Base-by-base conservation (phyloP, 495 filamentous ascomycete genomes). In the Lasiosphaeria miniovina region DNA sequence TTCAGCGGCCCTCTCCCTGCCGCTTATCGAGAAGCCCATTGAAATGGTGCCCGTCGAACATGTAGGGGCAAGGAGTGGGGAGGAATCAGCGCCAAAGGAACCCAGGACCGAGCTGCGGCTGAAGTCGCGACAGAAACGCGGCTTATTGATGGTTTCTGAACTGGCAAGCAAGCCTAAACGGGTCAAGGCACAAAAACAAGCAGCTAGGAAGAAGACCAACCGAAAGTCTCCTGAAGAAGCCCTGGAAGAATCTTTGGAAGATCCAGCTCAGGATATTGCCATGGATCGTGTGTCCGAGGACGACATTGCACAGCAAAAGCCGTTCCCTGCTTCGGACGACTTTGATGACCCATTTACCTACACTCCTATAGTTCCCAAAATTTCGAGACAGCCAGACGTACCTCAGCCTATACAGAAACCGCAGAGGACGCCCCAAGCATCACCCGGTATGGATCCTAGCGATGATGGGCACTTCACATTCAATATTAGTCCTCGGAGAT, bases 31-130 rank as follows among this genome's bases (percentile, higher is more conserved):
- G 8, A 46, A 35, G n/a, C 1, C 4, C 11, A 43, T 36, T 46
- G 40, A 6, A 12, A 24, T 24, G 15, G 32, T 38, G 3, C n/a
- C 34, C 8, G 4, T 43, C 34, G 45, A 32, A 4, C 34, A 34
- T 2, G 40, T n/a, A 32, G 24, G 34, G 36, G 10, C 43, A 0
- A 11, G 33, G 3, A 2, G 14, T 34, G 49, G 54, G 24, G 15
- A n/a, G 11, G 41, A 52, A 49, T 24, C 36, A 54, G 32, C 24
- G n/a, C 34, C 61, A 48, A 52, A 62, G 24, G 65, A 71, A 54
- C 71, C 67, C n/a, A 69, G 69, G 54, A 74, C 71, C 41, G 72
- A 76, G 50, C 58, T 80, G 38, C 72, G 68, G 15, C 71, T 80
- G 34, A 76, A 70, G 45, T 69, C 73, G 11, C 61, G 74, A 55